A percentile compares a stretch with the other conserved stretches of the same genome.
These are phyloP conservation scores for Jaapia argillacea DNA, from an alignment of 768 basidiomycete species.

Conservation along the genomic window DNA sequence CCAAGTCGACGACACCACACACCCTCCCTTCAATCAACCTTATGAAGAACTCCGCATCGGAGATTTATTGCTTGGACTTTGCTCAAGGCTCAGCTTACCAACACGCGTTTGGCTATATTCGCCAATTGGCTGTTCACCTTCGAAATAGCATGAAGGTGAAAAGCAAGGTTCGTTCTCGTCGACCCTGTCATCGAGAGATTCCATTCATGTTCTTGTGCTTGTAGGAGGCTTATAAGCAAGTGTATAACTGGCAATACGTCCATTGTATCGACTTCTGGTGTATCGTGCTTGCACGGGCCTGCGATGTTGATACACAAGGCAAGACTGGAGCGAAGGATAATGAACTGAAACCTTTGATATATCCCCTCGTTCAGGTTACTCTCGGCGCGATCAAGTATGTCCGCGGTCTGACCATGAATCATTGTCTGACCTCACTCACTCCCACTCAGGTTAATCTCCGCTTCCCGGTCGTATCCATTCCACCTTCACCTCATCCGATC, in stretches of 20 bases:
- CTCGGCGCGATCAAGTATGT: slow-evolving; percentile 87
- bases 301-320: slow-evolving; percentile 45
- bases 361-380: slow-evolving; percentile 91
- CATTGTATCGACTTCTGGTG: slow-evolving; percentile 97
- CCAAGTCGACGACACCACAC: slow-evolving; percentile 78
- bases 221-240: slow-evolving; percentile 85
- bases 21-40: slow-evolving; percentile 87
- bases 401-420: neutral
- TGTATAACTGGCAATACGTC: slow-evolving; percentile 98
- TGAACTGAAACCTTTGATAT: slow-evolving; percentile 81
- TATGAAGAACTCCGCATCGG: slow-evolving; percentile 97
- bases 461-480: slow-evolving; percentile 87
- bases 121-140: slow-evolving; percentile 88
- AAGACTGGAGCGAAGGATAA: slow-evolving; percentile 51
- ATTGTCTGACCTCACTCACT: no score
- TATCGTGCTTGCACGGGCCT: slow-evolving; percentile 76
- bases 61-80: slow-evolving; percentile 76
- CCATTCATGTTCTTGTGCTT: neutral
- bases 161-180: slow-evolving; percentile 48
- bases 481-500: slow-evolving; percentile 90
- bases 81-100: slow-evolving; percentile 57
- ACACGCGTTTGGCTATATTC: slow-evolving; percentile 92
- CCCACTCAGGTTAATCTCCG: slow-evolving; percentile 80
- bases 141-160: slow-evolving; percentile 86
- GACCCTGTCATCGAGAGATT: neutral